Evolutionary conservation across 2,329 filamentous ascomycete genomes (phyloP), one percentile per base, ranked within the genome.

Genomic region (Ophiostoma ips): DNA sequence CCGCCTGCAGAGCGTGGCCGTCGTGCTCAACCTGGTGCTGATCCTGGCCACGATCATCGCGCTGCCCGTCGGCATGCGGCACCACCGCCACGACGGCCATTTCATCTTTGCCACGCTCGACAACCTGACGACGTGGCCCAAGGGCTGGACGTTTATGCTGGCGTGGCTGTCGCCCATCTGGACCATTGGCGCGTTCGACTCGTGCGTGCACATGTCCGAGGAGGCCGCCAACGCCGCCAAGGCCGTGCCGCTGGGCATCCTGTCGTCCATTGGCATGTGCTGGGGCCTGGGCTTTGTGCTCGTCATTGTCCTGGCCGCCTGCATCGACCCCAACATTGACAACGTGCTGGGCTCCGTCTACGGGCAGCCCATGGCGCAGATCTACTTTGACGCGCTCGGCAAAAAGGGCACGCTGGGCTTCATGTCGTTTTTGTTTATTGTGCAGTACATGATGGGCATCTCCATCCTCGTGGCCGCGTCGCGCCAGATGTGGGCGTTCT

Each of bases 401-500:
- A 80, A 79, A 59, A 64, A 70, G 5, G 77, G 75, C 5, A 73
- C 77, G 0, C 60, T 81, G 7, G 76, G 69, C 0, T 67, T 81
- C 50, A 80, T 80, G 71, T 66, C 68, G 1, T 65, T 80, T 0
- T 62, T 80, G 18, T 76, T 79, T 58, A 70, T 78, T 46, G 75
- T 78, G 3, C 77, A 81, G 58, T 81, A 77, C 59, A 65, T 80
- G 19, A 80, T 81, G 70, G 76, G 76, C 1, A 62, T 79, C 1
- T 75, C 71, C 30, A 71, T 78, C 49, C 62, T 76, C 3, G 71
- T 79, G 3, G 77, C 77, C 1, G 73, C 72, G 5, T 77, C 73
- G 6, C 70, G 78, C 6, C 77, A 81, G 61, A 70, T 68, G 30
- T 82, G 77, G 77, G 77, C 77, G 0, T 81, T 81, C 59, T 75